These are phyloP conservation scores for Bocquillonia castaneifolia DNA, from an alignment of 441 rosid species.

Conservation along the genomic window DNA sequence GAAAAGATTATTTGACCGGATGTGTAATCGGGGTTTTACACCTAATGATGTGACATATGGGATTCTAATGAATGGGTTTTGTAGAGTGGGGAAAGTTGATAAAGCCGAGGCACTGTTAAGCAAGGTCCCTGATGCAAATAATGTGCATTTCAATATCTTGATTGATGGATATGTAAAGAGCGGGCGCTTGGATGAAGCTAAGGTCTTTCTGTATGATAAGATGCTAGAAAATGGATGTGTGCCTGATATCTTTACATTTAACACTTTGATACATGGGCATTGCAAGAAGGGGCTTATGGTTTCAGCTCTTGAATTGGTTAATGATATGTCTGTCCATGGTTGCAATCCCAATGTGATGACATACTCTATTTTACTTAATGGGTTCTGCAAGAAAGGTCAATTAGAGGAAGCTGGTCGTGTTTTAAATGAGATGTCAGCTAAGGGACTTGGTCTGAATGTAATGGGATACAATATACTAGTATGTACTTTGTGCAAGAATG, in stretches of 20 bases:
- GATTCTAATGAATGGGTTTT: slow-evolving; percentile 56
- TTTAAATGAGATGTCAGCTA: slow-evolving; percentile 45
- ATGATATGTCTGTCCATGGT: slow-evolving; percentile 48
- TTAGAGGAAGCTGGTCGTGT: slow-evolving; percentile 46
- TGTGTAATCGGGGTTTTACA: slow-evolving; percentile 57
- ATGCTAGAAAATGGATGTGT: slow-evolving; percentile 32
- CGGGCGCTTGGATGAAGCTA: slow-evolving; percentile 59
- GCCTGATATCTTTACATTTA: slow-evolving; percentile 63
- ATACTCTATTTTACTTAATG: slow-evolving; percentile 56
- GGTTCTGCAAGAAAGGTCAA: slow-evolving; percentile 61
- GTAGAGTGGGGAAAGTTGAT: slow-evolving; percentile 52
- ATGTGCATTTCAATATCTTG: slow-evolving; percentile 58
- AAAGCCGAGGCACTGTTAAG: slow-evolving; percentile 58
- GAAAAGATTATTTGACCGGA: slow-evolving; percentile 64
- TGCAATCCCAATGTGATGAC: slow-evolving; percentile 60
- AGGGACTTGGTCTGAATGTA: slow-evolving; percentile 57
- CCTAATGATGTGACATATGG: slow-evolving; percentile 70
- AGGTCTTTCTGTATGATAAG: slow-evolving; percentile 37
- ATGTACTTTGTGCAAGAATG: slow-evolving; percentile 52
- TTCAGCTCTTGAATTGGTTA: slow-evolving; percentile 53
- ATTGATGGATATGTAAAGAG: slow-evolving; percentile 60
- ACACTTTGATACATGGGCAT: slow-evolving; percentile 53
- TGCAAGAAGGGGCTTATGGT: slow-evolving; percentile 59
- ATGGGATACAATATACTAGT: slow-evolving; percentile 68
- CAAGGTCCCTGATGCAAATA: slow-evolving; percentile 42